These are phyloP conservation scores for Spizellomyces punctatus DNA, from an alignment of 192 early-diverging fungal genomes.

Conservation along the genomic window DNA sequence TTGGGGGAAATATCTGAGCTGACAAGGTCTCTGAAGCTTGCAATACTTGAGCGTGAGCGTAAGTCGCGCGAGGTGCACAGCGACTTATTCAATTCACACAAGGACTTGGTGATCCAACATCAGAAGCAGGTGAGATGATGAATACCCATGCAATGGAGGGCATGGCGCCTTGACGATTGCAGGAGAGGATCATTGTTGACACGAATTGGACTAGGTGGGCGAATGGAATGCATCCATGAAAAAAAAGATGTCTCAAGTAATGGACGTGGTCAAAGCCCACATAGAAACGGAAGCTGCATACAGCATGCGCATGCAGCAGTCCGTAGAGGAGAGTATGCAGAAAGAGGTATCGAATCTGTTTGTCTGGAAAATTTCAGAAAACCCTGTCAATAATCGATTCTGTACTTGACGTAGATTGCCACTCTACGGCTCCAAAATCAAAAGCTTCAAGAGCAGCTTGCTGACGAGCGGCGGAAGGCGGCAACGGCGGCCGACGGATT, in stretches of 20 bases:
- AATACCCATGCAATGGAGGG: too few species aligned
- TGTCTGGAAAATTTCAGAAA: neutral
- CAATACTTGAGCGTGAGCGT: too few species aligned
- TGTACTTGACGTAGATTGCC: slow-evolving; percentile 30
- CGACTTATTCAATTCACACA: slow-evolving; percentile 5
- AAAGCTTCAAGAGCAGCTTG: slow-evolving; percentile 21
- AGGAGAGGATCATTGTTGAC: too few species aligned
- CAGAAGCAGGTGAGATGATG: slow-evolving; percentile 18
- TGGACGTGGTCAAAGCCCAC: slow-evolving; percentile 4
- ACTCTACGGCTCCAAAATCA: slow-evolving; percentile 32
- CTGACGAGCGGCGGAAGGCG: slow-evolving; percentile 8
- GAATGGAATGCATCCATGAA: slow-evolving; percentile 22
- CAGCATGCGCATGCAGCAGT: neutral
- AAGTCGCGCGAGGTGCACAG: too few species aligned
- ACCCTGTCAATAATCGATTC: neutral
- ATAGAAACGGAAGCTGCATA: neutral
- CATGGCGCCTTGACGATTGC: too few species aligned
- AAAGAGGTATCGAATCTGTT: slow-evolving; percentile 12
- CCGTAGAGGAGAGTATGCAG: slow-evolving; percentile 8
- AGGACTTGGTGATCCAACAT: slow-evolving; percentile 26
- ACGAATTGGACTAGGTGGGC: slow-evolving; percentile 10
- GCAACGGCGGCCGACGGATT: slow-evolving; percentile 15
- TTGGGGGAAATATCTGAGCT: too few species aligned
- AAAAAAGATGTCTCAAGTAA: slow-evolving; percentile 2
- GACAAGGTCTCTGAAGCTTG: too few species aligned